Percentiles rank a stretch among this genome's conserved stretches.
phyloP scores from a whole-genome alignment of 192 early-diverging fungal genomes.

The Linnemannia schmuckeri region DNA sequence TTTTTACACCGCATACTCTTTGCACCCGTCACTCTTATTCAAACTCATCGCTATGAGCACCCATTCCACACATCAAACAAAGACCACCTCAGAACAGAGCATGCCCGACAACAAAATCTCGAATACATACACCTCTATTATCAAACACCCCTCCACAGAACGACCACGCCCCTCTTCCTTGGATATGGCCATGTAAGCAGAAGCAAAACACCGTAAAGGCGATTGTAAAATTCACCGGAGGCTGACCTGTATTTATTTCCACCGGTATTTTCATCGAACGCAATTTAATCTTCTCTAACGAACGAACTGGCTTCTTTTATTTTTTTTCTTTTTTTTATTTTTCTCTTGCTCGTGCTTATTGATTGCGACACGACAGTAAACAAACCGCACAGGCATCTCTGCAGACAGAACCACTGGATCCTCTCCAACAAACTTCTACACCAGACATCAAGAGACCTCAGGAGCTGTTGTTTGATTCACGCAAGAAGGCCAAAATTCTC shows the following conservation, averaged over 20 bases:
- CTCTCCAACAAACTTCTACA: not conserved
- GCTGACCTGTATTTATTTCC: not conserved
- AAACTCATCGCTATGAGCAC: not conserved
- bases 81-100: not conserved
- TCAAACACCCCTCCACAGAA: not conserved
- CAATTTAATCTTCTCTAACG: not conserved
- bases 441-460: slow-evolving; percentile 15
- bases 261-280: not conserved
- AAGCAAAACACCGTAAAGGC: not conserved
- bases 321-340: not conserved
- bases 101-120: slow-evolving; percentile 3
- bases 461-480: not conserved
- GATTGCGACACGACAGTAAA: not conserved
- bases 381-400: not conserved
- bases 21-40: not conserved
- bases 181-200: not conserved
- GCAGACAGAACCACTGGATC: not conserved
- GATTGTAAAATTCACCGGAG: not conserved
- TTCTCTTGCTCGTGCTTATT: not conserved
- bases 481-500: slow-evolving; percentile 17
- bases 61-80: not conserved
- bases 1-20: not conserved
- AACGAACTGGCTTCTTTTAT: not conserved
- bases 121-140: not conserved
- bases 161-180: not conserved